Conservation (phyloP, 352 stramenopile species). For the Globisporangium canariense region DNA sequence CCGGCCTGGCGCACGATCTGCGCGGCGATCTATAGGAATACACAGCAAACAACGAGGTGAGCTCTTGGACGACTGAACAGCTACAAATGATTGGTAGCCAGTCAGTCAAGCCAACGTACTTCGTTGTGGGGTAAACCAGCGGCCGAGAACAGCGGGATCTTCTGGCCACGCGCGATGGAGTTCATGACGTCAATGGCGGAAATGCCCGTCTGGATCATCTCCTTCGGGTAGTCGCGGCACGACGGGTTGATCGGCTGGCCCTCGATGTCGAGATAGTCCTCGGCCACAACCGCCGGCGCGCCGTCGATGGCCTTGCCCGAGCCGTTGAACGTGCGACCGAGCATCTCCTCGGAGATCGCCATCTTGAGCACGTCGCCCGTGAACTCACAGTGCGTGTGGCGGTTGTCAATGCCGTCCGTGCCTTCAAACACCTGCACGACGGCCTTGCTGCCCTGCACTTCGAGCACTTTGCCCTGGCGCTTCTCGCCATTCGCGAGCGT, state of each 20-base stretch:
- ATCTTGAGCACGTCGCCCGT: conserved; percentile 99
- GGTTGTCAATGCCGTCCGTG: conserved; percentile 98
- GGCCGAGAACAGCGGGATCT: conserved; percentile 99
- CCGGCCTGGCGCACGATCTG: conserved; percentile 99
- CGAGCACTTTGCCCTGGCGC: conserved; percentile 92
- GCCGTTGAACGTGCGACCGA: conserved; percentile 96
- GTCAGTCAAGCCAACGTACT: conserved; percentile 23
- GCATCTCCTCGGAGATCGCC: conserved; percentile 99
- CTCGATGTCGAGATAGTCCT: conserved; percentile 99
- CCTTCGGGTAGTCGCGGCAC: conserved; percentile 98
- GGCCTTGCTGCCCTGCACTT: conserved; percentile 97
- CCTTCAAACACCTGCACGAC: conserved; percentile 98
- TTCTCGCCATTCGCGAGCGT: conserved; percentile 95
- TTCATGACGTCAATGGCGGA: conserved; percentile 99
- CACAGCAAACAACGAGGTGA: neutral
- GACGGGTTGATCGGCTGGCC: conserved; percentile 99
- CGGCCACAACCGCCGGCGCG: conserved; percentile 95
- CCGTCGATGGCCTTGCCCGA: conserved; percentile 98
- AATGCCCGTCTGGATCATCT: conserved; percentile 99
- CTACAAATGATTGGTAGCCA: too few relatives aligned
- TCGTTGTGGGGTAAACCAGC: conserved; percentile 98
- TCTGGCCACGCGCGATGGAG: conserved; percentile 98
- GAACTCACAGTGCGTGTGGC: conserved; percentile 98
- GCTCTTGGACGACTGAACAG: too few relatives aligned
- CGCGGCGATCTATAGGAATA: conserved; percentile 87